Evolutionary conservation across 164 flowering plant species (phyloP).

Genomic region (Sextonia rubra): DNA sequence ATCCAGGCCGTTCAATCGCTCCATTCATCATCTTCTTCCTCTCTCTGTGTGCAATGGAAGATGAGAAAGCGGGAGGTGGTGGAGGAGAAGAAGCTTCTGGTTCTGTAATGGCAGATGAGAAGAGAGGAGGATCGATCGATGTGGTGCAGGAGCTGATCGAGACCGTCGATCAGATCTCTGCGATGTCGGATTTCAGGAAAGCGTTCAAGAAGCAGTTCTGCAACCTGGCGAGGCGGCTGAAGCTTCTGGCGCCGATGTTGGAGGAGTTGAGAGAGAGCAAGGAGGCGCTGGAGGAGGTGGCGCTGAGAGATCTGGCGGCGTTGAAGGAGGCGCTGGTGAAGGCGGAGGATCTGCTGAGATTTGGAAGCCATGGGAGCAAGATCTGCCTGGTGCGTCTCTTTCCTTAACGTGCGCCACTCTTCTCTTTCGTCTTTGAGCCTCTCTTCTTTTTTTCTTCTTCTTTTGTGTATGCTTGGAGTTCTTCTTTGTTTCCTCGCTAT

Average conservation of each 20-base stretch:
- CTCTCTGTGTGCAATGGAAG: background rate
- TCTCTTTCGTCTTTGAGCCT: too few relatives aligned
- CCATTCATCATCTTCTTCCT: too few relatives aligned
- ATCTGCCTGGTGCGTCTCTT: conserved; percentile 58
- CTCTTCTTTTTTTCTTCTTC: too few relatives aligned
- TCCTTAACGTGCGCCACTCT: background rate
- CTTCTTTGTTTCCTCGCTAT: too few relatives aligned
- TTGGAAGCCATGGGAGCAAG: conserved; percentile 77
- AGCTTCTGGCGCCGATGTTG: conserved; percentile 75
- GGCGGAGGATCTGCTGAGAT: conserved; percentile 58
- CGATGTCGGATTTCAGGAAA: conserved; percentile 49
- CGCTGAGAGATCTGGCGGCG: conserved; percentile 26
- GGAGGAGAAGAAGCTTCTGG: background rate
- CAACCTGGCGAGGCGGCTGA: conserved; percentile 72
- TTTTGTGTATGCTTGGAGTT: too few relatives aligned
- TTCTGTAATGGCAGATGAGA: conserved; percentile 34
- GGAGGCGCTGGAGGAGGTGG: conserved; percentile 38
- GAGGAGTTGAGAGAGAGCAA: conserved; percentile 75
- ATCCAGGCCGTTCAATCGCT: background rate
- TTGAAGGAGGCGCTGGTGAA: conserved; percentile 44
- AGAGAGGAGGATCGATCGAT: background rate
- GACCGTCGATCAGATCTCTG: conserved; percentile 50
- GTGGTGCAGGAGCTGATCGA: conserved; percentile 48
- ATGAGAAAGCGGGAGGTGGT: background rate
- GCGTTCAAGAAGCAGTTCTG: conserved; percentile 68